phyloP scores from a whole-genome alignment of 192 early-diverging fungal genomes.

The Backusella parvicylindrica region DNA sequence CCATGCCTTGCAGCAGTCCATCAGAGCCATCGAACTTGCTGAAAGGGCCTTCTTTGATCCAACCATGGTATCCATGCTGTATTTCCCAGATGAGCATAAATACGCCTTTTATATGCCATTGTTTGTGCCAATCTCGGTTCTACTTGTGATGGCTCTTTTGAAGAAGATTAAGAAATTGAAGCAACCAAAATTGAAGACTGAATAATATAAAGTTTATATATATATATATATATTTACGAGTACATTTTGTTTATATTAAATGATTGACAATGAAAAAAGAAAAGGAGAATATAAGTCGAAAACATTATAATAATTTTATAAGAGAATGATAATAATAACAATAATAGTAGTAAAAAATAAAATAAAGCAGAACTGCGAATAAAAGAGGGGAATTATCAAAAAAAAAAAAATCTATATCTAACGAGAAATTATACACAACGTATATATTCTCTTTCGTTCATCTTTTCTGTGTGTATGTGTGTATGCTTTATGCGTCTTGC shows the following conservation, averaged over 20 bases:
- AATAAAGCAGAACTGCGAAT: not conserved
- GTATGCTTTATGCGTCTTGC: not conserved
- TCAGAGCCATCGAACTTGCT: conserved; percentile 60
- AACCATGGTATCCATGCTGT: conserved; percentile 95
- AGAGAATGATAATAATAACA: not conserved
- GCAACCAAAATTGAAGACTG: conserved; percentile 8
- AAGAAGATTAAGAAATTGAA: conserved; percentile 42
- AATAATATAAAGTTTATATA: not conserved
- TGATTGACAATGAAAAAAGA: not conserved
- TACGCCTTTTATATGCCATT: conserved; percentile 96
- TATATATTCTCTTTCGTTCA: not conserved
- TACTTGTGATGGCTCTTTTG: conserved; percentile 56
- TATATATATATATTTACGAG: not conserved
- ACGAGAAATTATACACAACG: not conserved
- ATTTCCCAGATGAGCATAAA: conserved; percentile 98
- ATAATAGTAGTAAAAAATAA: too few relatives aligned
- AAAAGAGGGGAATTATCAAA: not conserved
- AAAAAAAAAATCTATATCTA: not conserved
- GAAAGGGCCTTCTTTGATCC: conserved; percentile 97
- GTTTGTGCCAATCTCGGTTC: conserved; percentile 85
- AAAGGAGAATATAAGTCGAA: not conserved
- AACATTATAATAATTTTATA: not conserved
- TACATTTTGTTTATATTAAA: not conserved
- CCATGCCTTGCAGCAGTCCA: conserved; percentile 55
- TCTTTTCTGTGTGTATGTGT: not conserved